Evolutionary conservation across 441 rosid genomes (phyloP), one percentile per base, ranked within the genome.

Genomic region (Biscutella laevigata): DNA sequence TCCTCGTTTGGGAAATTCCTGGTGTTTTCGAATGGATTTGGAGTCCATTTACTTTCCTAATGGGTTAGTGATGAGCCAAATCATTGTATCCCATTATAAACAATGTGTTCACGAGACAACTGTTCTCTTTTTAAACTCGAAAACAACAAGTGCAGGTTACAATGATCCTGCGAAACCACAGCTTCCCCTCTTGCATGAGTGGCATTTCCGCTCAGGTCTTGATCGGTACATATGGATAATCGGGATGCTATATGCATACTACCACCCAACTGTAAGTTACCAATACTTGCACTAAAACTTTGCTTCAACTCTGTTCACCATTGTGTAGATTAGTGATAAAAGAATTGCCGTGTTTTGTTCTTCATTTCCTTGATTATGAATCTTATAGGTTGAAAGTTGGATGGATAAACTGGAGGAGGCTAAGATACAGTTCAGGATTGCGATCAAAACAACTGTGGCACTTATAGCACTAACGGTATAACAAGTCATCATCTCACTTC

Each of bases 141-240:
- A 60, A n/a, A 53, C 15, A 53, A 53, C 44, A 35, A 51, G 73
- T 64, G 59, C 82, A 84, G 92, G 82, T 36, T 84, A 81, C 64
- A 64, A 74, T 61, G 88, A 84, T 63, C 86, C 88, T 1, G 79
- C 86, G 38, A 81, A 79, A 44, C 88, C 83, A 8, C 70, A 73
- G 32, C 58, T 79, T 30, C 72, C 86, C 13, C 62, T 68, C 53
- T 68, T 84, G 75, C 86, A 84, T 53, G 88, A 84, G 64, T 84
- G 92, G 92, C 86, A 81, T 76, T 84, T 84, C 63, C 80, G 92
- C 53, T 84, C 92, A 0, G 92, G 92, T 27, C 92, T 84, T 67
- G 92, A 81, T 64, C 86, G 92, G 35, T 84, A 84, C 58, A 81
- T 84, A 57, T 81, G 92, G 92, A 84, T 84, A 59, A 71, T 81